A percentile compares a stretch with the other conserved stretches of the same genome.
These are phyloP conservation scores for Diatrype stigma DNA, from an alignment of 2,329 filamentous ascomycete genomes.

Conservation along the genomic window DNA sequence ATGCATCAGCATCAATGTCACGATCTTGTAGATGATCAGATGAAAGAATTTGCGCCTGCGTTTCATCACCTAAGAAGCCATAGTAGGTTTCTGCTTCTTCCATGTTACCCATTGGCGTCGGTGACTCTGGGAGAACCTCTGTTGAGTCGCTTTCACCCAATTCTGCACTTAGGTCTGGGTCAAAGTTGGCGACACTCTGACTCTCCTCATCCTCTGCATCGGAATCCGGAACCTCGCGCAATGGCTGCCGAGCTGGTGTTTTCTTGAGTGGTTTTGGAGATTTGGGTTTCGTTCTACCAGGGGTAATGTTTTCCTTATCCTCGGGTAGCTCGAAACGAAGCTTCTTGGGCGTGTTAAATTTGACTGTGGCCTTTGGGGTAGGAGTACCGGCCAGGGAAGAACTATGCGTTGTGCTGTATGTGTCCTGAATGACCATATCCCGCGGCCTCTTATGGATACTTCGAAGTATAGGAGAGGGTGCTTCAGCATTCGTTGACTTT, in stretches of 20 bases:
- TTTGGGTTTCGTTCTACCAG: conserved; percentile 27
- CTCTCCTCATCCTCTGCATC: conserved; percentile 15
- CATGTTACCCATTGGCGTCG: conserved; percentile 4
- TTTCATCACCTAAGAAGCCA: conserved; percentile 15
- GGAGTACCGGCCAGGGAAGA: conserved; percentile 17
- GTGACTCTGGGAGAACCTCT: neutral
- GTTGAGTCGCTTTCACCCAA: conserved; percentile 1
- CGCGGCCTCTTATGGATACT: conserved; percentile 16
- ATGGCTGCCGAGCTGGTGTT: conserved; percentile 15
- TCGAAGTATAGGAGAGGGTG: conserved; percentile 17
- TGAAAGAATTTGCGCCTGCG: conserved; percentile 17
- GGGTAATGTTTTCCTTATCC: conserved; percentile 31
- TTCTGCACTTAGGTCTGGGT: conserved; percentile 7
- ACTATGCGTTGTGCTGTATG: conserved; percentile 23
- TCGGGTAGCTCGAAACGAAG: conserved; percentile 25
- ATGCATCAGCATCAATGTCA: conserved; percentile 5
- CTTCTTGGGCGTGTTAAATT: conserved; percentile 20
- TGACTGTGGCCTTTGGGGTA: conserved; percentile 15
- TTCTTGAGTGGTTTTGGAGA: conserved; percentile 20
- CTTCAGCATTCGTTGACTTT: conserved; percentile 20
- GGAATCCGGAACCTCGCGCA: conserved; percentile 27
- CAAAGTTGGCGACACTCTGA: neutral
- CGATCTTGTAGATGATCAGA: conserved; percentile 8
- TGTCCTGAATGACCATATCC: conserved; percentile 23
- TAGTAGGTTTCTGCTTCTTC: conserved; percentile 12